Evolutionary conservation across 306 rosid species (phyloP).

Genomic region (Quercus berberidifolia): DNA sequence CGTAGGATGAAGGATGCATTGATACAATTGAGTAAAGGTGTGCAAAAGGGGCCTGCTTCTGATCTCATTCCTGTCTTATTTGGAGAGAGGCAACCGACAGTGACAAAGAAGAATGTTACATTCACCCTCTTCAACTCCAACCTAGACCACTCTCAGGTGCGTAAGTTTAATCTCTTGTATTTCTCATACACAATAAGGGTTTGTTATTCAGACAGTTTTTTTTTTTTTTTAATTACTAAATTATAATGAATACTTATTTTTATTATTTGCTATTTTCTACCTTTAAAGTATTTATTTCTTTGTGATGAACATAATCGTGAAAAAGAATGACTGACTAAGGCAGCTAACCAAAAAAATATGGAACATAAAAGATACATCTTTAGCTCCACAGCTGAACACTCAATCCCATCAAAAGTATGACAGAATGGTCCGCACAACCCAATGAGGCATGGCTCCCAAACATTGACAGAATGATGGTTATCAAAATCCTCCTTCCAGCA

Average conservation of each 20-base stretch:
- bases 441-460: too few relatives aligned
- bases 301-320: neutral
- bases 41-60: slow-evolving; percentile 91
- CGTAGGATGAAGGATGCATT: slow-evolving; percentile 93
- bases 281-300: neutral
- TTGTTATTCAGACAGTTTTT: neutral
- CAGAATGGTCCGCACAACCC: too few relatives aligned
- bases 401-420: too few relatives aligned
- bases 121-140: slow-evolving; percentile 66
- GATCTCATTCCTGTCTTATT: slow-evolving; percentile 82
- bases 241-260: neutral
- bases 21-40: slow-evolving; percentile 89
- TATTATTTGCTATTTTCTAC: slow-evolving; percentile 3
- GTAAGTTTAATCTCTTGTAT: slow-evolving; percentile 19
- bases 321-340: neutral
- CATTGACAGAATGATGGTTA: too few relatives aligned
- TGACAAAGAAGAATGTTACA: slow-evolving; percentile 70
- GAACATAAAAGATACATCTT: too few relatives aligned
- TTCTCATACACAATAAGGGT: neutral
- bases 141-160: slow-evolving; percentile 95
- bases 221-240: neutral
- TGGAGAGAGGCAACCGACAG: slow-evolving; percentile 79
- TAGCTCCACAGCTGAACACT: too few relatives aligned
- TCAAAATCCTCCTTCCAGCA: too few relatives aligned
- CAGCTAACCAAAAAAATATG: too few relatives aligned